These are phyloP conservation scores for slime mould (Dictyostelium discoideum) DNA, from an alignment of 78 protist species.

Conservation along the genomic window DNA sequence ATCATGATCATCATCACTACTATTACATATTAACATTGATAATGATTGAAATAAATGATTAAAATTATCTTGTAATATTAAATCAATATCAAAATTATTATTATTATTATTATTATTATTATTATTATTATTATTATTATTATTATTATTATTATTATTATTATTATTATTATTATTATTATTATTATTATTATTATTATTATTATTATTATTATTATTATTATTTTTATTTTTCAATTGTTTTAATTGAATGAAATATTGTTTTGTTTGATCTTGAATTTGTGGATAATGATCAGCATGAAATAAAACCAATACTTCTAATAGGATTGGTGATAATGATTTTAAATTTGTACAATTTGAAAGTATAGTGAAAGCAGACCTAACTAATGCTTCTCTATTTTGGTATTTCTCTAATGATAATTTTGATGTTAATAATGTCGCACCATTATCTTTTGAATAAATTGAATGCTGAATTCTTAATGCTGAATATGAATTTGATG, in stretches of 20 bases:
- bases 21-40: conserved; percentile 22
- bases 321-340: not conserved
- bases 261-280: not conserved
- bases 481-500: conserved; percentile 26
- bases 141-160: too few species aligned
- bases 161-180: too few species aligned
- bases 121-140: too few species aligned
- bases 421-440: not conserved
- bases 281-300: conserved; percentile 23
- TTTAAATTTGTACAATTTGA: not conserved
- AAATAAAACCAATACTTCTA: conserved; percentile 29
- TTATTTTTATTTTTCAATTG: not conserved
- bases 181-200: too few species aligned
- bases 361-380: not conserved
- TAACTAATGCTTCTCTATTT: conserved; percentile 2
- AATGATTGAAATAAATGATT: conserved; percentile 45
- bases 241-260: not conserved
- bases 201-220: too few species aligned
- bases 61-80: conserved; percentile 18
- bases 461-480: not conserved
- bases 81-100: not conserved
- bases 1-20: not conserved
- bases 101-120: too few species aligned
- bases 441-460: not conserved
- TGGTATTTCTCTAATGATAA: conserved; percentile 2